Evolutionary conservation across 1,284 basidiomycete genomes (phyloP).

Genomic region (Papiliotrema fonsecae): DNA sequence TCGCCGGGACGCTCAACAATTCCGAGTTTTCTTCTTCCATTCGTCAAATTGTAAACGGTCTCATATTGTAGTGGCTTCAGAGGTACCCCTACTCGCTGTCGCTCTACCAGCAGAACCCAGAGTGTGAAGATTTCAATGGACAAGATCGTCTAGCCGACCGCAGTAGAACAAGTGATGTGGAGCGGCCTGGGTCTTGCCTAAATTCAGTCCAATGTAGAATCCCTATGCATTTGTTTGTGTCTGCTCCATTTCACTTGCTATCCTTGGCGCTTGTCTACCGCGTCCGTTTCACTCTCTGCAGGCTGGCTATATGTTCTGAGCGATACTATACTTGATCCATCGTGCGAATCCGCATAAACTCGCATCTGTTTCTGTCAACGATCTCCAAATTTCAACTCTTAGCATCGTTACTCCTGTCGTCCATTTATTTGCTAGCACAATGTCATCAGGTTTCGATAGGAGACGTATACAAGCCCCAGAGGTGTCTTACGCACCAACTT

Average conservation of each 20-base stretch:
- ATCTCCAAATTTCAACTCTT: not conserved
- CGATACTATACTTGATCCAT: too few relatives aligned
- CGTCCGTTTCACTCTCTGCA: too few relatives aligned
- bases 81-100: conserved; percentile 10
- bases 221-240: conserved; percentile 3
- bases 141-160: conserved; percentile 17
- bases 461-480: conserved; percentile 85
- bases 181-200: conserved; percentile 43
- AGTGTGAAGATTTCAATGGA: conserved; percentile 8
- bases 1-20: not conserved
- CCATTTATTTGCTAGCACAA: not conserved
- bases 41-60: conserved; percentile 32
- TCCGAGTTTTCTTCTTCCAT: conserved; percentile 15
- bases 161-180: conserved; percentile 1
- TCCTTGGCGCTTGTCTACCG: too few relatives aligned
- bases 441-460: conserved; percentile 61
- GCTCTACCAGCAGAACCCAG: conserved; percentile 34
- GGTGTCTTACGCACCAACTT: conserved; percentile 64
- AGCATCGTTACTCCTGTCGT: not conserved
- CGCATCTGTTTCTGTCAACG: too few relatives aligned
- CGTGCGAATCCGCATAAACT: too few relatives aligned
- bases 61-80: conserved; percentile 25
- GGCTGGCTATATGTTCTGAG: too few relatives aligned
- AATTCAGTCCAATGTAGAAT: conserved; percentile 15
- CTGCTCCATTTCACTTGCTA: too few relatives aligned